Conservation (phyloP, 768 basidiomycete species). For the Boletellus ananiceps region DNA sequence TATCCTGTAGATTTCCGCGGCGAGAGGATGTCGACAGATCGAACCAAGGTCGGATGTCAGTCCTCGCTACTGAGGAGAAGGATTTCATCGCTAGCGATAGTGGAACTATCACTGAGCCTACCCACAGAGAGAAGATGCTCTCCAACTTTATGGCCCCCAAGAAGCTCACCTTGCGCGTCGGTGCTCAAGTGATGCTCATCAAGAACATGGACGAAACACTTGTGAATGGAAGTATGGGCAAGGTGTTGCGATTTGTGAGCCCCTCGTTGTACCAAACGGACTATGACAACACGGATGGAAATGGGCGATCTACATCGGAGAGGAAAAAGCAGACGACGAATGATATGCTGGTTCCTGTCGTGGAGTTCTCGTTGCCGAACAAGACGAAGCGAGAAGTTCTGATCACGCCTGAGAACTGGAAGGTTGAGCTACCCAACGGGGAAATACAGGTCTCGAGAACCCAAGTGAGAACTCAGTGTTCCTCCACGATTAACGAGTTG, state of each 20-base stretch:
- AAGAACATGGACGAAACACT: slow-evolving; percentile 89
- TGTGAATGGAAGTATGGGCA: slow-evolving; percentile 94
- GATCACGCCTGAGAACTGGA: slow-evolving; percentile 73
- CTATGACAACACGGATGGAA: slow-evolving; percentile 32
- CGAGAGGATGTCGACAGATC: slow-evolving; percentile 89
- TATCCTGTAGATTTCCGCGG: slow-evolving; percentile 70
- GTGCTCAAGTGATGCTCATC: slow-evolving; percentile 92
- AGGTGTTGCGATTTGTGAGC: slow-evolving; percentile 69
- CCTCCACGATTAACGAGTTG: not conserved
- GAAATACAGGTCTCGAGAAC: slow-evolving; percentile 74
- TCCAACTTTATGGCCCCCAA: slow-evolving; percentile 88
- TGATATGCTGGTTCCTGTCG: slow-evolving; percentile 55
- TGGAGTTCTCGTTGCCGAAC: slow-evolving; percentile 69
- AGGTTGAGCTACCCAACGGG: slow-evolving; percentile 82
- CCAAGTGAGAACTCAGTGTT: slow-evolving; percentile 52
- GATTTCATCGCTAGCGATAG: slow-evolving; percentile 59
- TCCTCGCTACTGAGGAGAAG: slow-evolving; percentile 49
- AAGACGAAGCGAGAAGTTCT: slow-evolving; percentile 51
- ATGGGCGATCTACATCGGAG: slow-evolving; percentile 34
- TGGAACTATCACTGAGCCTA: slow-evolving; percentile 48
- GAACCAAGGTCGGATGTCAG: slow-evolving; percentile 64
- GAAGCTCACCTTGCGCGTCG: slow-evolving; percentile 62
- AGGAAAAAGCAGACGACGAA: slow-evolving; percentile 26
- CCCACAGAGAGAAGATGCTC: slow-evolving; percentile 72
- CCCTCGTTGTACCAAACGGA: slow-evolving; percentile 44